phyloP scores from a whole-genome alignment of 192 early-diverging fungal species.

The Rhizoclosmatium sp. region DNA sequence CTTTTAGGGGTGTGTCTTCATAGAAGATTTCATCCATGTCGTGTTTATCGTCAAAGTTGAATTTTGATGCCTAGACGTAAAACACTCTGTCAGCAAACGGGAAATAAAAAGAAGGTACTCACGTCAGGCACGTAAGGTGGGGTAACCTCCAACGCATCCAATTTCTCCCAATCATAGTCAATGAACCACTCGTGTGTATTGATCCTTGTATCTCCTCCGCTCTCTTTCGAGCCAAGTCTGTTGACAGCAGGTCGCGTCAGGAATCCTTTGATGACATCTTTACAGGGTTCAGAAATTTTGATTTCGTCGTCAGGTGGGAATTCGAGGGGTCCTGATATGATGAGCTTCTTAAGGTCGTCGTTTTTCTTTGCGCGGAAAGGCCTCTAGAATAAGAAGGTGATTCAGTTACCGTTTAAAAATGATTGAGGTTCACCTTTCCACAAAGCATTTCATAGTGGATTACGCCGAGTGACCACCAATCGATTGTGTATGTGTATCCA shows the following conservation, averaged over 20 bases:
- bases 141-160: constrained; percentile 45
- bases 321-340: constrained; percentile 70
- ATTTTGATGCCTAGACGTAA: constrained; percentile 30
- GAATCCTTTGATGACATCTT: constrained; percentile 54
- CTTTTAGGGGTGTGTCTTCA: constrained; percentile 91
- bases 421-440: constrained; percentile 46
- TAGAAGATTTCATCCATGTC: constrained; percentile 94
- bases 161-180: constrained; percentile 53
- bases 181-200: constrained; percentile 54
- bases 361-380: constrained; percentile 84
- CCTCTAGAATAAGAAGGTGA: constrained; percentile 32
- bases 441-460: constrained; percentile 61
- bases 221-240: constrained; percentile 79
- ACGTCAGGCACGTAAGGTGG: constrained; percentile 59
- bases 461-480: constrained; percentile 98
- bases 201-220: constrained; percentile 70
- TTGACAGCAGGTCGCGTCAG: constrained; percentile 75
- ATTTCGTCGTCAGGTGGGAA: constrained; percentile 57
- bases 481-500: constrained; percentile 85
- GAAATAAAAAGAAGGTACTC: constrained; percentile 33
- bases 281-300: constrained; percentile 33
- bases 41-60: constrained; percentile 96
- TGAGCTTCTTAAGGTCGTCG: constrained; percentile 72
- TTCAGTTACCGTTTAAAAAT: background rate
- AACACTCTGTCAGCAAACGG: background rate